Evolutionary conservation across 495 filamentous ascomycete species (phyloP), one percentile per base, ranked within the genome.

Genomic region (Durotheca rogersii): DNA sequence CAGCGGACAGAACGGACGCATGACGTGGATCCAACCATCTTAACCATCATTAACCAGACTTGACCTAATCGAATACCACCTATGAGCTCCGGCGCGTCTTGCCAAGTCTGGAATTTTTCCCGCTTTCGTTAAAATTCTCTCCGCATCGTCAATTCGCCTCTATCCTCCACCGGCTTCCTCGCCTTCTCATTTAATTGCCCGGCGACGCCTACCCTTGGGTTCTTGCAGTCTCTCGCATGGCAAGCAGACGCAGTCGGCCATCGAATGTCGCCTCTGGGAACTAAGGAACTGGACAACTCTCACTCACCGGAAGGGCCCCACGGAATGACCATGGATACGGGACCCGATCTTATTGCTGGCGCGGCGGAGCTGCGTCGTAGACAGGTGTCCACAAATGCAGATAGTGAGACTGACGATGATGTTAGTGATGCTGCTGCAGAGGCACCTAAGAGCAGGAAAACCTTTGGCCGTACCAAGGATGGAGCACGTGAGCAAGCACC

Each of bases 391-490:
- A 48, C 41, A 21, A n/a, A 43, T 18, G 36, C 35, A 10, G 31
- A 34, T 21, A 42, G 19, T 31, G 53, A 53, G 4, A 40, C 9
- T 9, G 23, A 30, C 31, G 41, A 59, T 15, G 47, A 53, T 30
- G 43, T 23, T 17, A 46, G 47, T 45, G 55, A 59, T 41, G 58
- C 57, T n/a, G 36, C 37, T 15, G 42, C 49, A 10, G 62, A 60
- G 27, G 62, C 59, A 17, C 64, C 78, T 31, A 82, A 80, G 58
- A 65, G 78, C 25, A 79, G 80, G 63, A 89, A 85, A 73, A 94
- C 90, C 2, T 95, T 86, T 79, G 93, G 93, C 12, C 83, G 90
- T 59, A 98, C 93, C 7, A 89, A 87, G 20, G 87, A 88, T 76
- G 93, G 93, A 64, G 90, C 75, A 62, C 81, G 92, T 96, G 80